Base-by-base conservation (phyloP, 306 rosid species). In the Glycine soja region DNA sequence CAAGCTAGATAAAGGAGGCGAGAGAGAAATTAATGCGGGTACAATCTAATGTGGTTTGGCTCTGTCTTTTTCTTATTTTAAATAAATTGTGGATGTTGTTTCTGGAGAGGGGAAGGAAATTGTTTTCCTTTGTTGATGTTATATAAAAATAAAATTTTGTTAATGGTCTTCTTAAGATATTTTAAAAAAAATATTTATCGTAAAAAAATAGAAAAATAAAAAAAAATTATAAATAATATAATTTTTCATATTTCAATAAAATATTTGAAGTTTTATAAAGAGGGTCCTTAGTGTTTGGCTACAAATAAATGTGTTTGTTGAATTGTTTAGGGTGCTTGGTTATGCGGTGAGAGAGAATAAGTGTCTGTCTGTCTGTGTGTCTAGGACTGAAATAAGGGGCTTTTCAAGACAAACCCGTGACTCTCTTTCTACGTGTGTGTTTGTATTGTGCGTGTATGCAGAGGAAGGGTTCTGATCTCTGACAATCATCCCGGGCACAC, bases 391-490 rank as follows among this genome's bases (percentile, higher is more conserved):
- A 95, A 89, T 83, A 89, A 93, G 97, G 90, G 89, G 92, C 90
- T 88, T 89, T 93, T 93, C 97, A 91, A 95, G 97, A 90, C 92
- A 91, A 93, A 93, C 99, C 99, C 99, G 99, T 95, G 99, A 95
- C 93, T 76, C 63, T 79, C 62, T 12, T 46, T 87, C 70, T 70
- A 15, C 38, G 48, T 68, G 67, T 75, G 70, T 75, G 70, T 36
- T 13, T 13, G 5, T 13, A n/a, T 18, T 80, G 72, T 78, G 69
- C 10, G 65, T 66, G 7, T 54, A 75, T 72, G 76, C 82, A 73
- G 54, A 73, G 42, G 16, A 18, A 78, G 54, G 47, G 34, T 72
- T 81, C 88, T 88, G 97, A 87, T n/a, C 70, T 84, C 97, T 92
- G 97, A 90, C 97, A 95, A 82, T 72, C 77, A 90, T 95, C 95